Evolutionary conservation across 768 basidiomycete species (phyloP).

Genomic region (Cystoderma amianthinum): DNA sequence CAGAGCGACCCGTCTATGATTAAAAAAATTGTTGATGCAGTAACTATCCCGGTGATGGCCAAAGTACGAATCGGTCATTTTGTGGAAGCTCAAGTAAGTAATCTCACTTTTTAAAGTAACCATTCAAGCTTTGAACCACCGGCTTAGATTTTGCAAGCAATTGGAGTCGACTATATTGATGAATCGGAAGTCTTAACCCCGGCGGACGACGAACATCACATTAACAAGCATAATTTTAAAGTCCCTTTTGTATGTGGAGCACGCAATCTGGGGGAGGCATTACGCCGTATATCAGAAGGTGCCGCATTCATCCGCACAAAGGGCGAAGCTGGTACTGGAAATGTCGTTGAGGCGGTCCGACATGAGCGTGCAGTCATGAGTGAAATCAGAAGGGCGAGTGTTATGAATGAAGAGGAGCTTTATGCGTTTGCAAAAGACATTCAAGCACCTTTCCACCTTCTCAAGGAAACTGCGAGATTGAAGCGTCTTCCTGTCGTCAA

Average conservation of each 20-base stretch:
- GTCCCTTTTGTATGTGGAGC: slow-evolving; percentile 96
- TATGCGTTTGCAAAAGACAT: slow-evolving; percentile 91
- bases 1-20: slow-evolving; percentile 95
- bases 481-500: slow-evolving; percentile 94
- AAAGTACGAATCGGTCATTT: slow-evolving; percentile 97
- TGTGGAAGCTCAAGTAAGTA: slow-evolving; percentile 83
- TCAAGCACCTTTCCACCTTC: slow-evolving; percentile 87
- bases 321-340: slow-evolving; percentile 86
- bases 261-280: slow-evolving; percentile 90
- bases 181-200: slow-evolving; percentile 94
- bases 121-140: slow-evolving; percentile 3
- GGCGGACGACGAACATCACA: slow-evolving; percentile 93
- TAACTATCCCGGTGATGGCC: slow-evolving; percentile 96
- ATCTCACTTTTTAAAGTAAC: slow-evolving; percentile 1
- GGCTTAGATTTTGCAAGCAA: slow-evolving; percentile 78
- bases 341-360: slow-evolving; percentile 90
- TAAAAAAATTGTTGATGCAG: slow-evolving; percentile 90
- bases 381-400: slow-evolving; percentile 79
- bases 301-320: slow-evolving; percentile 99
- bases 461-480: slow-evolving; percentile 92
- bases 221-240: slow-evolving; percentile 95
- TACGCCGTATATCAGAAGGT: slow-evolving; percentile 94
- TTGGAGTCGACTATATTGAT: slow-evolving; percentile 96
- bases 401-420: slow-evolving; percentile 93
- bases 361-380: slow-evolving; percentile 80